A percentile compares a stretch with the other conserved stretches of the same genome.
phyloP scores from a whole-genome alignment of 306 rosid species.

The Vigna unguiculata region DNA sequence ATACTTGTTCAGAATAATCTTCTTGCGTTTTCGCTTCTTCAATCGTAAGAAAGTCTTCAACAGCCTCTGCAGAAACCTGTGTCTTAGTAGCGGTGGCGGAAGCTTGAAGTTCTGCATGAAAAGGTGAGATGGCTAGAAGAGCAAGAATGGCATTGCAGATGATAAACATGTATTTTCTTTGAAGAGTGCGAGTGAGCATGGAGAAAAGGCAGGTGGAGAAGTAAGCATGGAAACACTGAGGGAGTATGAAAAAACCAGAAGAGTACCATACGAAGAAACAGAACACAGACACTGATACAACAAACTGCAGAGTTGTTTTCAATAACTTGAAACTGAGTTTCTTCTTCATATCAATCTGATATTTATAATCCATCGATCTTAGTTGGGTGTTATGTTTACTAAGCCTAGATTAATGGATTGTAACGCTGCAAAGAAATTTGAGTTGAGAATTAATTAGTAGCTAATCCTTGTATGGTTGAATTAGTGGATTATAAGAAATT shows the following conservation, averaged over 20 bases:
- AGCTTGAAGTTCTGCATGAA: background rate
- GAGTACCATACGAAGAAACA: constrained; percentile 51
- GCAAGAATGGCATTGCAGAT: constrained; percentile 73
- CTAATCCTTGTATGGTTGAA: background rate
- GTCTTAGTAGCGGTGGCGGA: constrained; percentile 10
- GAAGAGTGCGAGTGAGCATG: constrained; percentile 57
- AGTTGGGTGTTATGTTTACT: too few relatives aligned
- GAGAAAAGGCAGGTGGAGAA: constrained; percentile 62
- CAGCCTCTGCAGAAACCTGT: constrained; percentile 9
- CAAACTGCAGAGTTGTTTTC: constrained; percentile 45
- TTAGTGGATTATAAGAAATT: background rate
- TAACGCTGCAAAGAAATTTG: background rate
- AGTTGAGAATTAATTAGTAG: background rate
- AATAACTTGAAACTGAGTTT: constrained; percentile 30
- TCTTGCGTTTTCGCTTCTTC: background rate
- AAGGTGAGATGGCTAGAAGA: constrained; percentile 56
- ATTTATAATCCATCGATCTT: constrained; percentile 40
- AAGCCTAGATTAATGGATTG: too few relatives aligned
- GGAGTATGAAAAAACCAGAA: constrained; percentile 46
- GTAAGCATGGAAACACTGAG: constrained; percentile 59
- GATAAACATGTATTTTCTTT: constrained; percentile 77
- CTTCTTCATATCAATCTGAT: constrained; percentile 31
- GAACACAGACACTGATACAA: constrained; percentile 51
- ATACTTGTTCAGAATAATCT: constrained; percentile 13
- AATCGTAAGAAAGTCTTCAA: background rate